Evolutionary conservation across 805 yeast species (phyloP), one percentile per base, ranked within the genome.

Genomic region (Myxozyma vanderwaltii): DNA sequence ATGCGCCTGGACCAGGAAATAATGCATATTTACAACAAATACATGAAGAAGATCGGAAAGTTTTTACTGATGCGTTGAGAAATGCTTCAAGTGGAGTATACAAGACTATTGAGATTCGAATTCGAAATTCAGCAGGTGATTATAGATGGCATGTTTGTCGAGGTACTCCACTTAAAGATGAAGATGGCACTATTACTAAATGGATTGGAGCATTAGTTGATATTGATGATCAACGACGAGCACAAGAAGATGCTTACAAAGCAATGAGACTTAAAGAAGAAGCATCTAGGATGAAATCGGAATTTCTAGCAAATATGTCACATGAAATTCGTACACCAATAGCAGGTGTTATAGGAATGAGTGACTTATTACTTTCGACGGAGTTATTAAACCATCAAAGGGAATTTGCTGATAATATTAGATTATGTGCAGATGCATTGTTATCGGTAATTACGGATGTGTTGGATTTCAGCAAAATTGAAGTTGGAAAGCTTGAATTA

Each of bases 251-350:
- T 21, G 68, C 68, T 19, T 21, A 60, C 21, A 55, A 58, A 29
- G 63, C 67, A 17, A 58, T 64, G 61, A 31, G 59, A 21, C 21
- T 59, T 24, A 61, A 63, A 38, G 65, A 63, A 35, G 65, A 61
- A 40, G 65, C 65, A 21, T 63, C 66, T 17, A 40, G 58, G 38
- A 58, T 63, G 66, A 81, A 80, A 69, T 81, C 84, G 3, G 79
- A 81, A 53, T 81, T 81, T 66, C 67, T 81, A 58, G 79, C 79
- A 6, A 81, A 81, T 61, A 81, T 81, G 85, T 81, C 84, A 1
- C 85, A 81, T 64, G 85, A 81, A 63, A 81, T 81, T 50, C 71
- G 85, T 51, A 81, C 85, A 1, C 85, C 85, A 0, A 81, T 81
- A 70, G 81, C 82, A 65, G 79, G 82, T 1, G 72, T 79, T 33